Evolutionary conservation across 345 rosid species (phyloP).

Genomic region (Linum tenue): DNA sequence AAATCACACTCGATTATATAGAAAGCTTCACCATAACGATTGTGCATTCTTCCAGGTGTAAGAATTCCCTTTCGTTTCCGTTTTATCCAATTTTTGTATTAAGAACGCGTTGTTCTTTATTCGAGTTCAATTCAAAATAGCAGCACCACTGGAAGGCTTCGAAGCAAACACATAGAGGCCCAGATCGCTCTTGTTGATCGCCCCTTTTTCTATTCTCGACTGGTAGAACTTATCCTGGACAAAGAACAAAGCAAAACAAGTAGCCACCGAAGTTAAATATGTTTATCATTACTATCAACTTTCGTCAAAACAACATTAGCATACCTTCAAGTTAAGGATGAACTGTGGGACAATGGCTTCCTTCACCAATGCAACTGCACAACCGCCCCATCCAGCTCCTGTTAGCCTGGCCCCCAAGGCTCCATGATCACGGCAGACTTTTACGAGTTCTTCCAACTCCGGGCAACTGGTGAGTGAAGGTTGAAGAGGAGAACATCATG

Average conservation of each 20-base stretch:
- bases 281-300: no score
- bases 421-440: conserved; percentile 47
- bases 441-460: conserved; percentile 90
- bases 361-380: conserved; percentile 83
- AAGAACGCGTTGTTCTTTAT: no score
- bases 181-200: conserved; percentile 53
- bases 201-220: conserved; percentile 63
- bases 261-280: background rate
- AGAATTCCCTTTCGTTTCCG: no score
- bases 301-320: background rate
- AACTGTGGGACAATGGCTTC: conserved; percentile 71
- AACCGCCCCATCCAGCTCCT: conserved; percentile 99
- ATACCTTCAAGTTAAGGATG: conserved; percentile 74
- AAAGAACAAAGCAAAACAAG: background rate
- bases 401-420: conserved; percentile 97
- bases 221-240: conserved; percentile 72
- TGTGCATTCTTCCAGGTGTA: no score
- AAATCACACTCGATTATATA: no score
- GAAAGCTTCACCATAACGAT: no score
- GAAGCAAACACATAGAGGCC: conserved; percentile 90
- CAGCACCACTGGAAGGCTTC: conserved; percentile 97
- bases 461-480: conserved; percentile 49
- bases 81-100: no score
- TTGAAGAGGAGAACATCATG: background rate
- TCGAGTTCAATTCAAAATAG: conserved; percentile 39